These are phyloP conservation scores for Krasilnikovozyma curviuscula DNA, from an alignment of 768 basidiomycete genomes.

Conservation along the genomic window DNA sequence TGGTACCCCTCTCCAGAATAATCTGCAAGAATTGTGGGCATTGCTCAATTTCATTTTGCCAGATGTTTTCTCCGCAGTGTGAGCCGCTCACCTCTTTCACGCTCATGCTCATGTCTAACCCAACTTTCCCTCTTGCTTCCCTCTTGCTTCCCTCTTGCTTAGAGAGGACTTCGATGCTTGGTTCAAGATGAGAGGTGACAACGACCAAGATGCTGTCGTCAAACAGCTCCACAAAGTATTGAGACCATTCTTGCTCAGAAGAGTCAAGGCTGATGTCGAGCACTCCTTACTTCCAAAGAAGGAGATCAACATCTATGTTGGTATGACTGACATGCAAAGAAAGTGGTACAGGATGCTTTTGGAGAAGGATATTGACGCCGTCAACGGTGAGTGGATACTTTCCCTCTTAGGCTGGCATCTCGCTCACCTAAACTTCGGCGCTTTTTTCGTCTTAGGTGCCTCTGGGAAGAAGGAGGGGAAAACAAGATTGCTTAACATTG, in stretches of 20 bases:
- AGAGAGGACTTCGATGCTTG: slow-evolving; percentile 78
- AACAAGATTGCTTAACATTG: slow-evolving; percentile 92
- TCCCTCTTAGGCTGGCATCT: no score
- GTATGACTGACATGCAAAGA: slow-evolving; percentile 88
- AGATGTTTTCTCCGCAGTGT: slow-evolving; percentile 28
- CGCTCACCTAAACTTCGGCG: no score
- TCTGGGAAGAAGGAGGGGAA: slow-evolving; percentile 98
- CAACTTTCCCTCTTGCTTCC: no score
- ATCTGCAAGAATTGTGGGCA: slow-evolving; percentile 88
- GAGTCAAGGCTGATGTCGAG: slow-evolving; percentile 93
- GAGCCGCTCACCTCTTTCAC: neutral
- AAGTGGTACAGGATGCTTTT: slow-evolving; percentile 88
- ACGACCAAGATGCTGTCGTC: slow-evolving; percentile 66
- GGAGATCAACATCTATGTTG: slow-evolving; percentile 96
- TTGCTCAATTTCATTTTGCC: slow-evolving; percentile 91
- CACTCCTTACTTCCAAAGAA: slow-evolving; percentile 92
- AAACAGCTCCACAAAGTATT: slow-evolving; percentile 94
- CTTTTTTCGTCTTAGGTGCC: slow-evolving; percentile 37
- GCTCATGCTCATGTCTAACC: no score
- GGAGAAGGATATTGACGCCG: slow-evolving; percentile 97
- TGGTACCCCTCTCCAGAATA: slow-evolving; percentile 92
- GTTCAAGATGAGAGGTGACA: slow-evolving; percentile 64
- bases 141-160: neutral
- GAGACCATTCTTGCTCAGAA: slow-evolving; percentile 75
- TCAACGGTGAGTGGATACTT: slow-evolving; percentile 43